Evolutionary conservation across 148 eudicot genomes (phyloP), one percentile per base, ranked within the genome.

Genomic region (Dianthus caryophyllus): DNA sequence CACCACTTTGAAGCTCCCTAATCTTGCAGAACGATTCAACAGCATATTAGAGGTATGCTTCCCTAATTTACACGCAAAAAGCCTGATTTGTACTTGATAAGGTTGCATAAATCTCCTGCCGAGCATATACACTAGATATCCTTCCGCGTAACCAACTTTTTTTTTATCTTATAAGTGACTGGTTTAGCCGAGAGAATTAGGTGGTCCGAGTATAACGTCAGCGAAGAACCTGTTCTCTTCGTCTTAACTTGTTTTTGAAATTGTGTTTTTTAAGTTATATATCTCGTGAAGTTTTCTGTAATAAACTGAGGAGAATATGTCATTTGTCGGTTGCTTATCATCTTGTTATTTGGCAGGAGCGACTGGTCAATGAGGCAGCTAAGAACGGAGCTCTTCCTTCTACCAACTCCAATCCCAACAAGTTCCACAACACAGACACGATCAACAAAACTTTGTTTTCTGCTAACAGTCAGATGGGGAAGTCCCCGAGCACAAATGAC

Each of bases 21-120:
- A 84, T 73, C 79, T 95, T 56, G 99, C 97, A 20, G 97, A 90
- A 72, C 85, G 91, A 51, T 95, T 95, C 84, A 90, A 69, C 75
- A 63, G 74, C 75, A 84, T 95, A 73, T 77, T 90, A 67, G 99
- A 90, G 93, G 99, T 90, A 75, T 80, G 53, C 43, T 33, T 59
- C 25, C 29, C 1, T 22, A 2, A 7, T 52, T 27, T 18, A 31
- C 61, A 39, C 13, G 21, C 30, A 38, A 20, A 25, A 41, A 13
- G 44, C 21, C 57, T 24, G 57, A 22, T 52, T 52, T 52, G 24
- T 48, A 52, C 38, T 33, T 33, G 38, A 2, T 33, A 2, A 33
- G 38, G 38, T 33, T 2, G 38, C 38, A 33, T 33, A 2, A n/a
- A n/a, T n/a, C n/a, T n/a, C n/a, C n/a, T n/a, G n/a, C n/a, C n/a